A percentile compares a stretch with the other conserved stretches of the same genome.
Evolutionary conservation across 768 basidiomycete genomes (phyloP).

Genomic region (Mycena kentingensis): DNA sequence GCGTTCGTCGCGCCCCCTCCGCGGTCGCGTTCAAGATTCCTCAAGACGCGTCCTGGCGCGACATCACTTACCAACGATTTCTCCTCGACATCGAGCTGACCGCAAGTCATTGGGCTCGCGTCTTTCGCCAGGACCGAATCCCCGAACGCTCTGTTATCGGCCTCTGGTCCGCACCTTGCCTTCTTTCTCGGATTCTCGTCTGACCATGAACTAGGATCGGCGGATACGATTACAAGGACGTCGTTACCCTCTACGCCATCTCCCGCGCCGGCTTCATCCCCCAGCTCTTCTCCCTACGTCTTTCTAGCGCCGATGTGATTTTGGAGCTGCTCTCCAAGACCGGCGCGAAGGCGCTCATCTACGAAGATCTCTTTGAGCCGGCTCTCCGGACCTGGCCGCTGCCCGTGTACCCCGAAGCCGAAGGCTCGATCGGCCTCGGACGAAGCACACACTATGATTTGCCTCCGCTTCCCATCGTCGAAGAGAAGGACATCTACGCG

Average conservation of each 20-base stretch:
- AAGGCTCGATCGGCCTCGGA: conserved; percentile 41
- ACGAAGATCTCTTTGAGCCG: conserved; percentile 57
- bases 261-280: conserved; percentile 78
- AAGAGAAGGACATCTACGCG: conserved; percentile 52
- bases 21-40: conserved; percentile 65
- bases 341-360: conserved; percentile 63
- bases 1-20: conserved; percentile 50
- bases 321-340: conserved; percentile 69
- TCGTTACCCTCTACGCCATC: conserved; percentile 73
- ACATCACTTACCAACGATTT: conserved; percentile 68
- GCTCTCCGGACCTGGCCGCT: conserved; percentile 49
- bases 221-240: conserved; percentile 71
- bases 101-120: conserved; percentile 63
- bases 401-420: conserved; percentile 48
- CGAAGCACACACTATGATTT: conserved; percentile 44
- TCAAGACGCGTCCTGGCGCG: conserved; percentile 53
- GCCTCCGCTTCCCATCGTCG: conserved; percentile 28
- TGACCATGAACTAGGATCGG: conserved; percentile 53
- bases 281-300: conserved; percentile 75
- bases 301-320: conserved; percentile 71
- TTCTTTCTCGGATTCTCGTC: conserved; percentile 1
- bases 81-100: conserved; percentile 62
- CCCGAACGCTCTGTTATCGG: conserved; percentile 63
- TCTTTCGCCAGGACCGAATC: conserved; percentile 50
- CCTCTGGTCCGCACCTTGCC: conserved; percentile 55